phyloP scores from a whole-genome alignment of 2,329 filamentous ascomycete species.

The Calonectria honghensis region DNA sequence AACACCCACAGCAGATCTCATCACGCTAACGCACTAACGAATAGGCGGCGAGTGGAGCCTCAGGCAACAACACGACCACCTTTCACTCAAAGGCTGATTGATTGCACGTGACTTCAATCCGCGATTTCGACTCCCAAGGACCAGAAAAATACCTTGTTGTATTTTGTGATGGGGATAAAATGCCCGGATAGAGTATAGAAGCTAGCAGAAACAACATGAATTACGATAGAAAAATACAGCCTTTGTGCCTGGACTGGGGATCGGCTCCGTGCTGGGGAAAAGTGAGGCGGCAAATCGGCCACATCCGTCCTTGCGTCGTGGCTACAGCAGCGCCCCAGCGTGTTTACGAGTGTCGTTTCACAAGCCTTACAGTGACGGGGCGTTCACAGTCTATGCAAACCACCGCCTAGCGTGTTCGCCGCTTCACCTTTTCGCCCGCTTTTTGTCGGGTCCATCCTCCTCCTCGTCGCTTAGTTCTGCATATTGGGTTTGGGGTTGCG shows the following conservation, averaged over 20 bases:
- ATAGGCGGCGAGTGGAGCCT: constrained; percentile 49
- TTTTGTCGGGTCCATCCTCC: constrained; percentile 81
- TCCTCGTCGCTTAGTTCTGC: constrained; percentile 92
- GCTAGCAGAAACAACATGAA: background rate
- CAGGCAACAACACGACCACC: constrained; percentile 43
- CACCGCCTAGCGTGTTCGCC: constrained; percentile 36
- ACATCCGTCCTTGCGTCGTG: constrained; percentile 14
- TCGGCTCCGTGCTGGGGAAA: constrained; percentile 20
- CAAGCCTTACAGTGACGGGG: constrained; percentile 36
- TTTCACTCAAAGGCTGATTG: constrained; percentile 20
- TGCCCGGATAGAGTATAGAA: background rate
- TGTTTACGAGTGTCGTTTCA: constrained; percentile 35
- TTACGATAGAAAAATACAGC: constrained; percentile 7
- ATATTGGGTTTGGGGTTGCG: constrained; percentile 94
- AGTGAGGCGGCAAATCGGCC: constrained; percentile 31
- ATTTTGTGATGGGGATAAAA: background rate
- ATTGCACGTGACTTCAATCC: constrained; percentile 49
- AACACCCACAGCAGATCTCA: constrained; percentile 65
- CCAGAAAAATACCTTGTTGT: background rate
- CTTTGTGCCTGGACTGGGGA: constrained; percentile 3
- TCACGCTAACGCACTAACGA: constrained; percentile 60
- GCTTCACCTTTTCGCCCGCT: constrained; percentile 72
- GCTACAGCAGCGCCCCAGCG: constrained; percentile 12
- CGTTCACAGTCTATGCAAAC: constrained; percentile 31
- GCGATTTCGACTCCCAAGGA: background rate